Percentiles rank a stretch among this genome's conserved stretches.
These are phyloP conservation scores for Botrytis aclada DNA, from an alignment of 2,329 filamentous ascomycete species.

Conservation along the genomic window DNA sequence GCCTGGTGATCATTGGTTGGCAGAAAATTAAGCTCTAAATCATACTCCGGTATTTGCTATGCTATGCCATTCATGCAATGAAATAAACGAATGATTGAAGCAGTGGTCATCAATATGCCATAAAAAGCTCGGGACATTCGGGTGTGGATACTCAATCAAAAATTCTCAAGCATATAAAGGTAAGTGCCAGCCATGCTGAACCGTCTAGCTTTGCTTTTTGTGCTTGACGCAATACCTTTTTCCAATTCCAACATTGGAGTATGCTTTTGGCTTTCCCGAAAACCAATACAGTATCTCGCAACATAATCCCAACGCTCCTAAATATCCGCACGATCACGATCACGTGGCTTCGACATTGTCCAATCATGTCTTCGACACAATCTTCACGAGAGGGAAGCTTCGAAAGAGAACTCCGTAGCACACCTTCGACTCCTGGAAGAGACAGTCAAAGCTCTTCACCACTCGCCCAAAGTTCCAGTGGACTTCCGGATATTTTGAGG, in stretches of 20 bases:
- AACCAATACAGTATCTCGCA: background rate
- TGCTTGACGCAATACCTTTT: background rate
- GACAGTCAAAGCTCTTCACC: conserved; percentile 18
- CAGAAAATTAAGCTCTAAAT: background rate
- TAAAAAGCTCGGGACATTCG: conserved; percentile 20
- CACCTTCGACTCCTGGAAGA: conserved; percentile 17
- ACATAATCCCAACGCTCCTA: background rate
- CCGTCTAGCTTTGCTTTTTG: background rate
- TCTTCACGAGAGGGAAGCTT: conserved; percentile 19
- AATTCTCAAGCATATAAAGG: conserved; percentile 3
- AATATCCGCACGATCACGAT: conserved; percentile 1
- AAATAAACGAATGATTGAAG: conserved; percentile 5
- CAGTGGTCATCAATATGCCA: conserved; percentile 7
- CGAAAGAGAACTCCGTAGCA: conserved; percentile 21
- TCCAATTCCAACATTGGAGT: background rate
- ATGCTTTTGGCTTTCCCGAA: conserved; percentile 14
- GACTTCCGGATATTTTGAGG: conserved; percentile 17
- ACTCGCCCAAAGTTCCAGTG: conserved; percentile 15
- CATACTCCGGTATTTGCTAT: conserved; percentile 16
- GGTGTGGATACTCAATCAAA: conserved; percentile 18
- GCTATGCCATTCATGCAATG: conserved; percentile 7
- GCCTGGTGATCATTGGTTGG: conserved; percentile 19
- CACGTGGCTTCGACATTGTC: conserved; percentile 1
- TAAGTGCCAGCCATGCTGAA: background rate
- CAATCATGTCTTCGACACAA: conserved; percentile 13